Conservation (phyloP, 495 filamentous ascomycete species). For the Neurospora sp. region DNA sequence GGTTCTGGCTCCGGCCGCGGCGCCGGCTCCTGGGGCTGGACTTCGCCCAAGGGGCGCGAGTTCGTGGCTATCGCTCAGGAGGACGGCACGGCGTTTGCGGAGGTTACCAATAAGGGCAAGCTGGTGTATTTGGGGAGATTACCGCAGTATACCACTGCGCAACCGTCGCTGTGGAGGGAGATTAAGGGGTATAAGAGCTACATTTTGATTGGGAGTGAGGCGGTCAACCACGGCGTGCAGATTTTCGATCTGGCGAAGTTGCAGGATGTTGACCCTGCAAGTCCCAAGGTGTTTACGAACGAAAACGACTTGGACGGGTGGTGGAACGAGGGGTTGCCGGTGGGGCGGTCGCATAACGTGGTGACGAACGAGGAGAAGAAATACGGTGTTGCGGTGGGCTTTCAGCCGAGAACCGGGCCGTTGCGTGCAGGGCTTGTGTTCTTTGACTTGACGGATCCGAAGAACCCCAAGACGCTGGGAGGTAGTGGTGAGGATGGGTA, state of each 20-base stretch:
- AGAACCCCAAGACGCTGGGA: constrained; percentile 37
- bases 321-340: constrained; percentile 16
- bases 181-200: constrained; percentile 36
- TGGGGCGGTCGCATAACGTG: constrained; percentile 40
- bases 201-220: constrained; percentile 38
- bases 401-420: constrained; percentile 24
- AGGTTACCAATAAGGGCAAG: constrained; percentile 40
- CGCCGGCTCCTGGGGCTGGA: constrained; percentile 47
- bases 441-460: constrained; percentile 37
- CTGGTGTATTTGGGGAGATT: constrained; percentile 47
- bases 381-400: constrained; percentile 35
- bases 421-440: constrained; percentile 40
- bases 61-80: constrained; percentile 47
- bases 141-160: constrained; percentile 32
- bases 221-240: constrained; percentile 36
- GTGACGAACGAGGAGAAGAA: constrained; percentile 37
- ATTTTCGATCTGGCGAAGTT: constrained; percentile 41
- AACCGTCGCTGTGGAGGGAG: constrained; percentile 39
- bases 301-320: constrained; percentile 26
- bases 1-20: constrained; percentile 33
- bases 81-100: constrained; percentile 48
- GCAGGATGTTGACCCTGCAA: constrained; percentile 9
- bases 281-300: constrained; percentile 20
- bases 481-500: constrained; percentile 41
- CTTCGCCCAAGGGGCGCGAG: constrained; percentile 45